These are phyloP conservation scores for Kingdonia uniflora DNA, from an alignment of 164 flowering plant genomes.

Conservation along the genomic window DNA sequence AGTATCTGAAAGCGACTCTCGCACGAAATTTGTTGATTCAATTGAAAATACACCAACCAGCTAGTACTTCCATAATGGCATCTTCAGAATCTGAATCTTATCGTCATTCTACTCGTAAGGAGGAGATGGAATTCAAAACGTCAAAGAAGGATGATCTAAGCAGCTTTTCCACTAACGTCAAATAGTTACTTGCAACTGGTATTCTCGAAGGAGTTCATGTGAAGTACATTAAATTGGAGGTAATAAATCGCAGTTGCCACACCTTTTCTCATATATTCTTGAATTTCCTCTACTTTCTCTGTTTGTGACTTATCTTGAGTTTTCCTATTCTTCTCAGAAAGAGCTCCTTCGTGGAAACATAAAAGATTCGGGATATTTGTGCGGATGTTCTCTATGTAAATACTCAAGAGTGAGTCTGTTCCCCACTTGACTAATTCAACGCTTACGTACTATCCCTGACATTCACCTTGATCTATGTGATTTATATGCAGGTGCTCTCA, in stretches of 20 bases:
- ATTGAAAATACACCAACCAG: conserved; percentile 10
- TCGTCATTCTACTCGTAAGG: conserved; percentile 15
- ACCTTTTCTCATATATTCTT: not conserved
- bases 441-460: too few relatives aligned
- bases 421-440: too few relatives aligned
- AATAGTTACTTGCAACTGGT: conserved; percentile 53
- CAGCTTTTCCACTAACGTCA: conserved; percentile 54
- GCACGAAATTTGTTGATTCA: conserved; percentile 20
- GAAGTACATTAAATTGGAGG: conserved; percentile 53
- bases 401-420: conserved; percentile 36
- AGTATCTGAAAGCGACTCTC: too few relatives aligned
- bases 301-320: conserved; percentile 1
- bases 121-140: conserved; percentile 28
- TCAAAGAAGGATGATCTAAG: conserved; percentile 37
- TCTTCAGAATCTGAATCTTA: conserved; percentile 7
- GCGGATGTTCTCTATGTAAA: conserved; percentile 59
- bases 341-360: conserved; percentile 49
- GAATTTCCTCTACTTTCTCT: not conserved
- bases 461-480: too few relatives aligned
- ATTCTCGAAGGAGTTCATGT: conserved; percentile 67
- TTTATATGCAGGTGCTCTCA: conserved; percentile 36
- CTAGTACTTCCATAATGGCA: conserved; percentile 12
- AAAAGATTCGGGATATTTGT: conserved; percentile 65
- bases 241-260: conserved; percentile 9
- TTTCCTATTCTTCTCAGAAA: conserved; percentile 17